Conservation (phyloP, 2,329 filamentous ascomycete species). For the Coniella lustricola region DNA sequence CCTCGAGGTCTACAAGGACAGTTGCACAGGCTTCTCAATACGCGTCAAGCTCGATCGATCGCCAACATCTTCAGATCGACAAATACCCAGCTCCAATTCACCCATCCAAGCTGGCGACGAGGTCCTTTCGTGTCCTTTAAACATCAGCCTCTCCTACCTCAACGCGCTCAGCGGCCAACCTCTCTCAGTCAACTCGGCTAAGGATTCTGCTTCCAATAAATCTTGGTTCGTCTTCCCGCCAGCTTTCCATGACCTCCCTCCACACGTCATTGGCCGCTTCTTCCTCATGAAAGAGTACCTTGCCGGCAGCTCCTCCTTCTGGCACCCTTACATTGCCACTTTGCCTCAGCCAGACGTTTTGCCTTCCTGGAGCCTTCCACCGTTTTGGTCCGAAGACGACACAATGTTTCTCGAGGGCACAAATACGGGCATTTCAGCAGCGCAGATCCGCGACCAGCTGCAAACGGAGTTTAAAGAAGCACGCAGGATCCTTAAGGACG, state of each 20-base stretch:
- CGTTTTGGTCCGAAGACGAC: slow-evolving; percentile 59
- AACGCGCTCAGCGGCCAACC: slow-evolving; percentile 39
- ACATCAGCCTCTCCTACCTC: slow-evolving; percentile 50
- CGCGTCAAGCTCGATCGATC: slow-evolving; percentile 32
- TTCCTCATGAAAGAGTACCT: slow-evolving; percentile 64
- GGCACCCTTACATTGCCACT: slow-evolving; percentile 60
- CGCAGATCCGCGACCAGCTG: slow-evolving; percentile 40
- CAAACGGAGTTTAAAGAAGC: slow-evolving; percentile 40
- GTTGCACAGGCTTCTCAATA: slow-evolving; percentile 47
- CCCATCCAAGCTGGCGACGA: slow-evolving; percentile 30
- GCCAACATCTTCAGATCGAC: too few species aligned
- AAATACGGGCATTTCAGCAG: slow-evolving; percentile 42
- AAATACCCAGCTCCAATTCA: background rate
- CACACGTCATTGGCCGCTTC: slow-evolving; percentile 58
- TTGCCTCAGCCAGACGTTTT: slow-evolving; percentile 54
- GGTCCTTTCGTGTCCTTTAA: slow-evolving; percentile 46
- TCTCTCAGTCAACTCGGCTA: slow-evolving; percentile 17
- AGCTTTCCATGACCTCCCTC: slow-evolving; percentile 44
- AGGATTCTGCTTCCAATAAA: slow-evolving; percentile 14
- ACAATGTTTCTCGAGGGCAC: slow-evolving; percentile 49
- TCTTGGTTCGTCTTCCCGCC: slow-evolving; percentile 33
- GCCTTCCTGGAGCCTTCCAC: slow-evolving; percentile 46
- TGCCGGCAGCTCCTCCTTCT: slow-evolving; percentile 50
- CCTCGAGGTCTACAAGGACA: slow-evolving; percentile 46
- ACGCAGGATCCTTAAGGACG: slow-evolving; percentile 29